Evolutionary conservation across 139 green algal genomes (phyloP), one percentile per base, ranked within the genome.

Genomic region (Chlamydomonas incerta): DNA sequence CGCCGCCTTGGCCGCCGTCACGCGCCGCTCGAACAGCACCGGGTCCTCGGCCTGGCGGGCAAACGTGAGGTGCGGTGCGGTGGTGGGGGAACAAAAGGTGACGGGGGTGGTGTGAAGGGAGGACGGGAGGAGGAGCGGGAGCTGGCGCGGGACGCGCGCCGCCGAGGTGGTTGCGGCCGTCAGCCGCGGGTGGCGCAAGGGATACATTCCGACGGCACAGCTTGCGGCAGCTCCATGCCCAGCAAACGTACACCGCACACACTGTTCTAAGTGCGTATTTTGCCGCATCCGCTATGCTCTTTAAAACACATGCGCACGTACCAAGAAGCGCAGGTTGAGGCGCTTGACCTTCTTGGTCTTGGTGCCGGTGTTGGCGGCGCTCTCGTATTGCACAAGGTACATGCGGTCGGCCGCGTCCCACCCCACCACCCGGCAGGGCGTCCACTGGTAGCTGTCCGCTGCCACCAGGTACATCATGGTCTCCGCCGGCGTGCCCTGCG

Each of bases 291-390:
- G n/a, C n/a, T n/a, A n/a, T n/a, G n/a, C n/a, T n/a, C n/a, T n/a
- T n/a, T n/a, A n/a, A n/a, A n/a, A n/a, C n/a, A 13, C 10, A 11
- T 26, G 4, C 66, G 14, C 15, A 20, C 82, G 46, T n/a, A 90
- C 87, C 70, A 81, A 82, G 80, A 92, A 92, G 3, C 81, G 69
- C 57, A 92, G 66, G 76, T 92, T 90, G 11, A 92, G 77, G 9
- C 89, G 70, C 79, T 92, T 92, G 52, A 92, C 89, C 63, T 71
- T 66, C 75, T 92, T 92, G 13, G 52, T 69, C 33, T 79, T 86
- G 34, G 65, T 63, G 24, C 85, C 79, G 0, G 65, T 68, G 33
- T 60, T 50, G 0, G 57, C 50, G 33, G 47, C 80, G 34, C 58
- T 69, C 2, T 74, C 72, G 46, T 86, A 85, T 4, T 58, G 33